A percentile compares a stretch with the other conserved stretches of the same genome.
Conservation (phyloP, 805 yeast genomes). For the Myxozyma nipponensis region DNA sequence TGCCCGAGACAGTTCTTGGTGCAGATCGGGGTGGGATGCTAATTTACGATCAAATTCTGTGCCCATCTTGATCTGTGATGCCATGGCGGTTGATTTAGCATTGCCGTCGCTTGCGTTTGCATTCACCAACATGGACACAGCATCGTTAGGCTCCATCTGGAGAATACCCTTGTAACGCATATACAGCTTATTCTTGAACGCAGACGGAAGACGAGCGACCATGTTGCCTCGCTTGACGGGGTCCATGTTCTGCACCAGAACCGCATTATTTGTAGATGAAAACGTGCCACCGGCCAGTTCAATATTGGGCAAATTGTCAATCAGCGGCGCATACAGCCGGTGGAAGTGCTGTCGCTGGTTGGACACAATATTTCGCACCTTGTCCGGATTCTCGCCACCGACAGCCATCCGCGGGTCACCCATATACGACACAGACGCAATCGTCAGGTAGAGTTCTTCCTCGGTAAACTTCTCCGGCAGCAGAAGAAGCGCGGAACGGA, state of each 20-base stretch:
- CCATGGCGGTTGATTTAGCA: background rate
- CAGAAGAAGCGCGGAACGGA: slow-evolving; percentile 61
- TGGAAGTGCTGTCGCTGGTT: slow-evolving; percentile 71
- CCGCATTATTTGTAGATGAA: slow-evolving; percentile 23
- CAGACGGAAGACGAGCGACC: slow-evolving; percentile 47
- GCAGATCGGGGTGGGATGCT: slow-evolving; percentile 44
- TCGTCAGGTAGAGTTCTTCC: slow-evolving; percentile 64
- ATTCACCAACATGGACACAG: background rate
- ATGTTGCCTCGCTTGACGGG: slow-evolving; percentile 42
- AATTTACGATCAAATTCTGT: slow-evolving; percentile 43
- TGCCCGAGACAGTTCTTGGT: slow-evolving; percentile 38
- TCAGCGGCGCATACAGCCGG: slow-evolving; percentile 65
- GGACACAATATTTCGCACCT: slow-evolving; percentile 76
- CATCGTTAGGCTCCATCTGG: slow-evolving; percentile 9
- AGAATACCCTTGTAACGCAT: slow-evolving; percentile 16
- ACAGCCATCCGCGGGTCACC: slow-evolving; percentile 86
- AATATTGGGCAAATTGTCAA: slow-evolving; percentile 43
- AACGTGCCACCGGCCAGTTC: slow-evolving; percentile 6
- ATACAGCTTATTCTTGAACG: slow-evolving; percentile 46
- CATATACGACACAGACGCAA: slow-evolving; percentile 75
- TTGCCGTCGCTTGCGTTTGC: background rate
- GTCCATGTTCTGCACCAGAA: slow-evolving; percentile 37
- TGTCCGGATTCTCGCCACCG: slow-evolving; percentile 83
- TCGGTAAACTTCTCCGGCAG: slow-evolving; percentile 52
- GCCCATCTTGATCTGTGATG: slow-evolving; percentile 7